Base-by-base conservation (phyloP, 352 stramenopile genomes). In the Phytophthora capsici region DNA sequence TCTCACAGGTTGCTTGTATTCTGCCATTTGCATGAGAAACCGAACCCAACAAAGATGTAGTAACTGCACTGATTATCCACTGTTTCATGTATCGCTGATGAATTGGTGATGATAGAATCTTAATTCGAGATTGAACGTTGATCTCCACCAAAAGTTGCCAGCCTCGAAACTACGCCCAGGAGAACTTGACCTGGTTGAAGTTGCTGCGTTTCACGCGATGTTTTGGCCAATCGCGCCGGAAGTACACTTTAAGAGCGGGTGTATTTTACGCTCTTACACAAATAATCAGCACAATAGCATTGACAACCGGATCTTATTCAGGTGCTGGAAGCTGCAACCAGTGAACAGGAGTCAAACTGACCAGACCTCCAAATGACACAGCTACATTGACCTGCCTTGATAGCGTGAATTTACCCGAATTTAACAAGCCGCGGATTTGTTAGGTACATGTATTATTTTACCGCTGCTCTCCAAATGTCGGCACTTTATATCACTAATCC, bases 141-240 rank as follows among this genome's bases (percentile, higher is more conserved):
- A 14, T 34, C 28, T 34, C 10, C 28, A 34, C 8, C 28, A 34
- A 34, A 34, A 34, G 28, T 34, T 34, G 36, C 14, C 36, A 10
- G 20, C 36, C 16, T 41, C 36, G 34, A 41, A 19, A 13, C 34
- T 41, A 13, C 10, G 20, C 17, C 45, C 19, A 47, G 45, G 23
- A 25, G 12, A 58, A 30, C 37, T 58, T 58, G 51, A 40, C 56
- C 34, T 63, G 34, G 44, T 63, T 63, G 55, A 63, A 63, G 55
- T 48, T 63, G 56, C 45, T 62, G 54, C 32, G 43, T 55, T 54
- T 62, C 43, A 62, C 8, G 17, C 45, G 54, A 59, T 59, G 46
- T 22, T 32, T 55, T 55, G 30, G 30, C 32, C 28, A 55, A 55
- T 53, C 46, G 47, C 22, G 34, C 43, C 2, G 43, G 20, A 41